Base-by-base conservation (phyloP, 2,329 filamentous ascomycete genomes). In the Xylariaceae sp. region DNA sequence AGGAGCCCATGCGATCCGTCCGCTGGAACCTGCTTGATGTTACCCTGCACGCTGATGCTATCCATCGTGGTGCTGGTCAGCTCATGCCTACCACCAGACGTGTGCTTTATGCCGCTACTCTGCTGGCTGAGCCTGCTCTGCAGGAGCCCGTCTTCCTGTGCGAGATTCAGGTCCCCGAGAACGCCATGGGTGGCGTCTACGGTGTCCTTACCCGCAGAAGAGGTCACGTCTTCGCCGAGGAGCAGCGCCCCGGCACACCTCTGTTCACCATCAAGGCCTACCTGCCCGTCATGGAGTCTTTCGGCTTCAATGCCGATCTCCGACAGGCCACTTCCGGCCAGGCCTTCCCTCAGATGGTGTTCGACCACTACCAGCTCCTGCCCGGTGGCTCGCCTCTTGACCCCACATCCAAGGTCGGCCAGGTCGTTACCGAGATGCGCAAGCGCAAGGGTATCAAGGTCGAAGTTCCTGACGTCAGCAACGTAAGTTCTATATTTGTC, bases 391-490 rank as follows among this genome's bases (percentile, higher is more conserved):
- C 85, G 57, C 83, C 87, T 56, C 79, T 96, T 62, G 90, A 98
- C 71, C 54, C 70, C 65, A 83, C 81, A 61, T 81, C 79, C 63
- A 87, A 89, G 79, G 78, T 84, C 60, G 92, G 89, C 66, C 69
- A 78, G 65, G 76, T 96, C 59, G 88, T 97, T 59, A 73, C 76
- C 65, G 79, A 83, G 44, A 94, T 94, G 84, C 88, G 92, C 67
- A 96, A 96, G 83, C 87, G 90, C 74, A 98, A 98, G 88, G 92
- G 90, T 88, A 76, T 98, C 78, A 98, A 98, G 88, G 73, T 84
- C 64, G 80, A 88, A 61, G 85, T 96, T 66, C 90, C 92, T 60
- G 86, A 84, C 67, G 83, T 88, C 74, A 87, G 88, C 66, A 94
- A 96, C 80, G 88, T 92, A 81, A 88, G 87, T 85, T 51, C 42